These are phyloP conservation scores for Starmerella sp. DNA, from an alignment of 805 yeast species.

Conservation along the genomic window DNA sequence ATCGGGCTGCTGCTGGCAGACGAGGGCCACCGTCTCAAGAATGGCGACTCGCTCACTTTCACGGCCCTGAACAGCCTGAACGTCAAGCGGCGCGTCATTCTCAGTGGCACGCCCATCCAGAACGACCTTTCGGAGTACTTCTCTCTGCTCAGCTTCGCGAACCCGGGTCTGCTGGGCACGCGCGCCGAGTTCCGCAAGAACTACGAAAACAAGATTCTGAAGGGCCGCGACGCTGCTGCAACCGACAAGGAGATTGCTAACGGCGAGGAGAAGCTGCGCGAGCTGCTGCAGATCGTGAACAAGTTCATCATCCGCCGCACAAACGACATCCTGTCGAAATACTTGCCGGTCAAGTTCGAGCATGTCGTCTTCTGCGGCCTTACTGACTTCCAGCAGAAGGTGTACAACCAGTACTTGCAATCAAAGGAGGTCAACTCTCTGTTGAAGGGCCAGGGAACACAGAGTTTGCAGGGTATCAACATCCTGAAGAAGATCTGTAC, in stretches of 20 bases:
- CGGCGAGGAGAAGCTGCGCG: conserved; percentile 60
- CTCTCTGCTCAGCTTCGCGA: conserved; percentile 79
- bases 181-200: conserved; percentile 73
- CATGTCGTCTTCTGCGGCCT: conserved; percentile 89
- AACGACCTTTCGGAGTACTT: conserved; percentile 91
- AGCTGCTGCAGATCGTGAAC: conserved; percentile 65
- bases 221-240: conserved; percentile 84
- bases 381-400: conserved; percentile 58
- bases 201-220: conserved; percentile 66
- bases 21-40: conserved; percentile 73
- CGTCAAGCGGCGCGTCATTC: conserved; percentile 78
- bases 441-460: conserved; percentile 47
- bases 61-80: conserved; percentile 73
- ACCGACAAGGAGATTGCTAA: conserved; percentile 59
- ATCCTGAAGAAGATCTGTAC: conserved; percentile 80
- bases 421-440: conserved; percentile 66
- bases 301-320: conserved; percentile 89
- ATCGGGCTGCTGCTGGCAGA: conserved; percentile 81
- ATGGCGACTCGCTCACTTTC: conserved; percentile 86
- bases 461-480: conserved; percentile 84
- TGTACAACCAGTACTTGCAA: conserved; percentile 65
- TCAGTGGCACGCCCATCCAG: conserved; percentile 95
- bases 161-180: conserved; percentile 85
- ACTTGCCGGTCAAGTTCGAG: conserved; percentile 90
- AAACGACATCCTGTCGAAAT: conserved; percentile 86